These are phyloP conservation scores for Bipolaris bicolor DNA, from an alignment of 2,329 filamentous ascomycete genomes.

Conservation along the genomic window DNA sequence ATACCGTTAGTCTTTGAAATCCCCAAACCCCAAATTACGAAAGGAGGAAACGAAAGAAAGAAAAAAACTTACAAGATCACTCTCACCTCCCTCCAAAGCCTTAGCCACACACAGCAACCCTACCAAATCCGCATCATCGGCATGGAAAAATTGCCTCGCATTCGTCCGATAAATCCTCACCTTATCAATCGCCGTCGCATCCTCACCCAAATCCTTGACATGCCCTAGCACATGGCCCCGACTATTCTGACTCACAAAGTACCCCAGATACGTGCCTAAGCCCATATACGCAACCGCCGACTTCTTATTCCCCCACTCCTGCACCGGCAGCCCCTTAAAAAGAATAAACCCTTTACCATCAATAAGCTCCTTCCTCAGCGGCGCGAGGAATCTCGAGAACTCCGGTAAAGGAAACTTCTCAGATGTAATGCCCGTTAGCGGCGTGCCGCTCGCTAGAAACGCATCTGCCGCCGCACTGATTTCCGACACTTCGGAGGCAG, in stretches of 20 bases:
- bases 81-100: slow-evolving; percentile 81
- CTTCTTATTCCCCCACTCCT: slow-evolving; percentile 77
- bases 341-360: slow-evolving; percentile 89
- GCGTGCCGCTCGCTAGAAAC: slow-evolving; percentile 69
- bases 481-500: slow-evolving; percentile 69
- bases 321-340: slow-evolving; percentile 83
- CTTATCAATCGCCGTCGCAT: slow-evolving; percentile 79
- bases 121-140: slow-evolving; percentile 82
- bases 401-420: slow-evolving; percentile 68
- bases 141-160: slow-evolving; percentile 84
- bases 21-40: background rate
- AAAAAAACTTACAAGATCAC: slow-evolving; percentile 66
- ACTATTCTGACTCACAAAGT: slow-evolving; percentile 86
- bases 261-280: slow-evolving; percentile 80
- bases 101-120: slow-evolving; percentile 81
- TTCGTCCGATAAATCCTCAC: slow-evolving; percentile 91
- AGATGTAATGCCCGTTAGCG: slow-evolving; percentile 73
- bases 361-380: slow-evolving; percentile 69
- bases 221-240: slow-evolving; percentile 85
- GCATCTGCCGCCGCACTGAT: slow-evolving; percentile 69
- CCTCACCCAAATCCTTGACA: slow-evolving; percentile 86
- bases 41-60: background rate
- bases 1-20: background rate
- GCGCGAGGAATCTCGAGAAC: slow-evolving; percentile 60
- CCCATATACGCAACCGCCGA: slow-evolving; percentile 79